These are phyloP conservation scores for Myxozyma neglecta DNA, from an alignment of 805 yeast genomes.

Conservation along the genomic window DNA sequence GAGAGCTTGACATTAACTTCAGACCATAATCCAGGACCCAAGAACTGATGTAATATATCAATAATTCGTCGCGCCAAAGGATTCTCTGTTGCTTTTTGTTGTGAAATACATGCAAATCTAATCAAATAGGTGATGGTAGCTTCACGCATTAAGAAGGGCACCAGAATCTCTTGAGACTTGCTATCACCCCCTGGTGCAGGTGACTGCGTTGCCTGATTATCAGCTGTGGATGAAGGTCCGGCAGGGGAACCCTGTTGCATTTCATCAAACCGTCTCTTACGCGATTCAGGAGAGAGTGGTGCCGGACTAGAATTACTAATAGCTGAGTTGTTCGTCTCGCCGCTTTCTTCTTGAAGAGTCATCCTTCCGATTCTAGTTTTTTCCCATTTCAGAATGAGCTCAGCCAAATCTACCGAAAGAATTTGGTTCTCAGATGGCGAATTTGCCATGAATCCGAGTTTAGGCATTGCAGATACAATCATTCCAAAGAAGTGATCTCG, in stretches of 20 bases:
- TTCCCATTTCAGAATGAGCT: conserved; percentile 84
- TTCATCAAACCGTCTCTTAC: conserved; percentile 27
- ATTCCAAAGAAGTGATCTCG: conserved; percentile 87
- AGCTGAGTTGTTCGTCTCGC: neutral
- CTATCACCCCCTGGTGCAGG: conserved; percentile 34
- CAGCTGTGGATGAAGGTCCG: neutral
- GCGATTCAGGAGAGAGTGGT: conserved; percentile 20
- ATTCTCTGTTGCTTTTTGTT: conserved; percentile 79
- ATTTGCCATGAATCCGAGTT: conserved; percentile 73
- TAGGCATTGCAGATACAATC: conserved; percentile 89
- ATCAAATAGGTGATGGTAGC: conserved; percentile 87
- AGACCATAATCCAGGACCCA: conserved; percentile 77
- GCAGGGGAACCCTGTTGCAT: conserved; percentile 19
- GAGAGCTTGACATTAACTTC: conserved; percentile 84
- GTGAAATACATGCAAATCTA: conserved; percentile 81
- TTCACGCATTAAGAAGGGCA: conserved; percentile 77
- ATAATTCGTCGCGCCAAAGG: conserved; percentile 80
- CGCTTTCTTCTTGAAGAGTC: conserved; percentile 3
- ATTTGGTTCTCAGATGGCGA: conserved; percentile 70
- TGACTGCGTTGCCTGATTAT: conserved; percentile 1
- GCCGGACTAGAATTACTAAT: neutral
- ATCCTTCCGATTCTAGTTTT: conserved; percentile 26
- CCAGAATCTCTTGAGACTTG: conserved; percentile 14
- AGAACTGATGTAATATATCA: conserved; percentile 68
- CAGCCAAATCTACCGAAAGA: conserved; percentile 86